These are phyloP conservation scores for Ashbya aceris DNA, from an alignment of 1,139 yeast genomes.

Conservation along the genomic window DNA sequence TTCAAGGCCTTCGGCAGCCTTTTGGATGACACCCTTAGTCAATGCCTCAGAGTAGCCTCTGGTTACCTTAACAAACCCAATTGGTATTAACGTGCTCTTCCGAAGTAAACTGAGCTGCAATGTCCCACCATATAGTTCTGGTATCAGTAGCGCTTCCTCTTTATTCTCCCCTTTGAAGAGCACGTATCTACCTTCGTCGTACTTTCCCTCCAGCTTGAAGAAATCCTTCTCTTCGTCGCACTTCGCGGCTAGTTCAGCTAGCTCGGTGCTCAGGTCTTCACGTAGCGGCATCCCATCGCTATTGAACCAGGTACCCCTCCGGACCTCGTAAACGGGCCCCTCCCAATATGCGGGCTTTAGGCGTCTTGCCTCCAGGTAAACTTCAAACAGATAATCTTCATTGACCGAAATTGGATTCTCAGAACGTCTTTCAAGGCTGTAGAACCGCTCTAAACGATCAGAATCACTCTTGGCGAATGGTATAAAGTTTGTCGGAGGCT, in stretches of 20 bases:
- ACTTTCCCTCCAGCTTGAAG: slow-evolving; percentile 11
- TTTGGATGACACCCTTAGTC: slow-evolving; percentile 6
- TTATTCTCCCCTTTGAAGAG: slow-evolving; percentile 32
- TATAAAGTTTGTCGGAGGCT: slow-evolving; percentile 52
- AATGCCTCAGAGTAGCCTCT: slow-evolving; percentile 13
- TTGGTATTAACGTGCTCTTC: slow-evolving; percentile 20
- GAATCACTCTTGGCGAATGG: slow-evolving; percentile 65
- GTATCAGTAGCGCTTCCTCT: slow-evolving; percentile 31
- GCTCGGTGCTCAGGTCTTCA: slow-evolving; percentile 40
- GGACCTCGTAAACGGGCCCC: slow-evolving; percentile 75
- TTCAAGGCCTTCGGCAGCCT: slow-evolving; percentile 9
- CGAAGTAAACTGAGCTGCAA: slow-evolving; percentile 27
- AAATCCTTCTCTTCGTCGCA: slow-evolving; percentile 13
- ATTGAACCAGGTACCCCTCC: slow-evolving; percentile 81
- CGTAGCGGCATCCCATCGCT: slow-evolving; percentile 53
- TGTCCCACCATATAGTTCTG: slow-evolving; percentile 30
- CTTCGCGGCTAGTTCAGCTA: slow-evolving; percentile 41
- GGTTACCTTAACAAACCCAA: slow-evolving; percentile 18
- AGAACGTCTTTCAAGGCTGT: slow-evolving; percentile 18
- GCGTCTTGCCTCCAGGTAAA: slow-evolving; percentile 45
- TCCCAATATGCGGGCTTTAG: slow-evolving; percentile 78
- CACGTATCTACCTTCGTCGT: slow-evolving; percentile 25
- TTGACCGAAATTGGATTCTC: slow-evolving; percentile 46
- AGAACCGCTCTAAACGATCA: slow-evolving; percentile 45
- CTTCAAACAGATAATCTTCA: slow-evolving; percentile 74